Conservation (phyloP, 441 rosid genomes). For the Euphorbia schlechtendalii region DNA sequence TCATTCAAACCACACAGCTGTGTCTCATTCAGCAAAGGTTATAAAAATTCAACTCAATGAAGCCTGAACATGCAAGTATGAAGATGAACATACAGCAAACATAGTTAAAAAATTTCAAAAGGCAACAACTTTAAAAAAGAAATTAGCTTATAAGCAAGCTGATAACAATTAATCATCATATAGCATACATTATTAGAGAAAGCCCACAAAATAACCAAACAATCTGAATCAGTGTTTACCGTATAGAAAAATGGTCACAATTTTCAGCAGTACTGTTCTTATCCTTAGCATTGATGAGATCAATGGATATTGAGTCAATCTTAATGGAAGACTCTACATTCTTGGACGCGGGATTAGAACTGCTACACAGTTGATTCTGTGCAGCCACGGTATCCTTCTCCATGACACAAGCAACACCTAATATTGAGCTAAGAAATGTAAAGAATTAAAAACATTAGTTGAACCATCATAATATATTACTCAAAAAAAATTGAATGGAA, state of each 20-base stretch:
- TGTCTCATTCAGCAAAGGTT: neutral
- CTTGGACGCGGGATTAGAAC: conserved; percentile 30
- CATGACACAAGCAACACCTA: conserved; percentile 25
- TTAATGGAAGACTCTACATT: conserved; percentile 47
- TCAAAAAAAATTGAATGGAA: neutral
- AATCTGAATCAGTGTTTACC: conserved; percentile 42
- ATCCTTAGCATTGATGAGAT: conserved; percentile 42
- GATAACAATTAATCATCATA: neutral
- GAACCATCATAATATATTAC: conserved; percentile 11
- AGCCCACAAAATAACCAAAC: neutral
- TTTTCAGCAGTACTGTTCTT: conserved; percentile 28
- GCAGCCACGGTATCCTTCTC: conserved; percentile 26
- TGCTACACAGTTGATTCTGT: conserved; percentile 29
- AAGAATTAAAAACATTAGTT: conserved; percentile 7
- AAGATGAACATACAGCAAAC: conserved; percentile 1
- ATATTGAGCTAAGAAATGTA: conserved; percentile 20
- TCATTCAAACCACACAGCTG: conserved; percentile 5
- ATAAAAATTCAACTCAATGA: neutral
- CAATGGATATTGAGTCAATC: conserved; percentile 64
- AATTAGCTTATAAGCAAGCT: neutral
- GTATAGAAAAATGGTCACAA: conserved; percentile 76
- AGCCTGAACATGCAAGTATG: conserved; percentile 1
- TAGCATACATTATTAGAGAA: neutral
- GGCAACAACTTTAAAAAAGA: neutral
- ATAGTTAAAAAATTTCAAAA: neutral